Percentiles rank a stretch among this genome's conserved stretches.
Conservation (phyloP, 2,329 filamentous ascomycete genomes). For the Chaetothyriales sp. region DNA sequence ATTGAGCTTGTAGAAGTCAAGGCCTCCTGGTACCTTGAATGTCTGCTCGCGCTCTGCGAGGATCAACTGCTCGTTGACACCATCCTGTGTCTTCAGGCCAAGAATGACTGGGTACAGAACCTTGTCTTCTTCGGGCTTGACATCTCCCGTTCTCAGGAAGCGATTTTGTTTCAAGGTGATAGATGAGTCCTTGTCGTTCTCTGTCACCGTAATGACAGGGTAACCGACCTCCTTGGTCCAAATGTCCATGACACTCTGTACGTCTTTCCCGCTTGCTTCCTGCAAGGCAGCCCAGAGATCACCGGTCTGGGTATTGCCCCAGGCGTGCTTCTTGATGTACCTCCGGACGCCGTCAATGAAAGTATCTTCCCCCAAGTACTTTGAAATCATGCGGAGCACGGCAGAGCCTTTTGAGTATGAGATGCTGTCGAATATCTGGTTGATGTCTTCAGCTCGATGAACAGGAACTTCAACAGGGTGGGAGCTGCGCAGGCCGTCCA, state of each 20-base stretch:
- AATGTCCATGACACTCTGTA: slow-evolving; percentile 80
- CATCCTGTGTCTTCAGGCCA: slow-evolving; percentile 69
- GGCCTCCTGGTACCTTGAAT: slow-evolving; percentile 56
- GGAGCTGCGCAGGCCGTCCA: slow-evolving; percentile 85
- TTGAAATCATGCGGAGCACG: slow-evolving; percentile 93
- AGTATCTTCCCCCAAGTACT: slow-evolving; percentile 78
- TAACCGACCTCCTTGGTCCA: slow-evolving; percentile 97
- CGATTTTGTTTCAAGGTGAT: slow-evolving; percentile 90
- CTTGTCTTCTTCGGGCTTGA: slow-evolving; percentile 82
- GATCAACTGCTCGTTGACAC: slow-evolving; percentile 63
- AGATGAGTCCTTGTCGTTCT: slow-evolving; percentile 53
- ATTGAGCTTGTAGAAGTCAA: slow-evolving; percentile 93
- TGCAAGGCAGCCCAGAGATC: slow-evolving; percentile 83
- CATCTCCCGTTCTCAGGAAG: slow-evolving; percentile 82
- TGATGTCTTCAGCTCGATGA: slow-evolving; percentile 88
- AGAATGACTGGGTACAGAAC: slow-evolving; percentile 83
- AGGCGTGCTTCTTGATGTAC: slow-evolving; percentile 94
- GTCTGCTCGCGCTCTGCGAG: slow-evolving; percentile 58
- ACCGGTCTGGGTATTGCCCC: slow-evolving; percentile 80
- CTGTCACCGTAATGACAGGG: slow-evolving; percentile 76
- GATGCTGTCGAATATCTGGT: slow-evolving; percentile 96
- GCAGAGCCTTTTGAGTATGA: slow-evolving; percentile 96
- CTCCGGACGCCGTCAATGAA: slow-evolving; percentile 85
- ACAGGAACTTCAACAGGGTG: slow-evolving; percentile 95
- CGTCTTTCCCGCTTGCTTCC: slow-evolving; percentile 79